A percentile compares a stretch with the other conserved stretches of the same genome.
These are phyloP conservation scores for Podospora australis DNA, from an alignment of 495 filamentous ascomycete species.

Conservation along the genomic window DNA sequence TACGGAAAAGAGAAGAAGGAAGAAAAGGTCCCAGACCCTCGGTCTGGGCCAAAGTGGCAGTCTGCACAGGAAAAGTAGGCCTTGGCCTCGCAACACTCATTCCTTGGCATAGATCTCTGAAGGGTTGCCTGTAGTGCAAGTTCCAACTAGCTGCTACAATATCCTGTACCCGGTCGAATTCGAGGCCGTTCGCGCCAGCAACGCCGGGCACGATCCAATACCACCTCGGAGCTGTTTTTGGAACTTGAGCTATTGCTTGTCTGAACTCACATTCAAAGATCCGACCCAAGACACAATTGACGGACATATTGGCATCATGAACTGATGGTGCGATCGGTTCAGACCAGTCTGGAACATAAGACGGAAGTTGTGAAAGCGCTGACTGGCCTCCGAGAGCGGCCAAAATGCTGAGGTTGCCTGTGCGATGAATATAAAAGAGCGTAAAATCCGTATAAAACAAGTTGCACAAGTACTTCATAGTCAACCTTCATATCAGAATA, in stretches of 20 bases:
- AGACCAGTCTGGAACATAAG: neutral
- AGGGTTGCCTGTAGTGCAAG: no score
- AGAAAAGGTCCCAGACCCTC: no score
- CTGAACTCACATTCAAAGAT: neutral
- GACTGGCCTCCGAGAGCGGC: neutral
- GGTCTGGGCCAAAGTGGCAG: no score
- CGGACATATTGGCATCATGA: neutral
- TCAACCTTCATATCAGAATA: neutral
- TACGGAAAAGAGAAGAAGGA: no score
- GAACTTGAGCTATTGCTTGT: neutral
- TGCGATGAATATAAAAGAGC: neutral
- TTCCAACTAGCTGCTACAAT: no score
- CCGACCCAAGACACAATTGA: neutral
- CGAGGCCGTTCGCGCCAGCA: neutral
- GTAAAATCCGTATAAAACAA: neutral
- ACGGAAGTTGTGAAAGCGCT: neutral
- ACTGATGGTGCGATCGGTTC: neutral
- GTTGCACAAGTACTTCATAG: neutral
- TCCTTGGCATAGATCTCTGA: no score
- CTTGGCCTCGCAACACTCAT: no score
- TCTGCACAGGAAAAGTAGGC: no score
- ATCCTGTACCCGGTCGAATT: neutral
- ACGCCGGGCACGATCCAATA: neutral
- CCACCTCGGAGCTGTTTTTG: neutral
- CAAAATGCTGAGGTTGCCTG: neutral